These are phyloP conservation scores for Amanita phalloides DNA, from an alignment of 768 basidiomycete species.

Conservation along the genomic window DNA sequence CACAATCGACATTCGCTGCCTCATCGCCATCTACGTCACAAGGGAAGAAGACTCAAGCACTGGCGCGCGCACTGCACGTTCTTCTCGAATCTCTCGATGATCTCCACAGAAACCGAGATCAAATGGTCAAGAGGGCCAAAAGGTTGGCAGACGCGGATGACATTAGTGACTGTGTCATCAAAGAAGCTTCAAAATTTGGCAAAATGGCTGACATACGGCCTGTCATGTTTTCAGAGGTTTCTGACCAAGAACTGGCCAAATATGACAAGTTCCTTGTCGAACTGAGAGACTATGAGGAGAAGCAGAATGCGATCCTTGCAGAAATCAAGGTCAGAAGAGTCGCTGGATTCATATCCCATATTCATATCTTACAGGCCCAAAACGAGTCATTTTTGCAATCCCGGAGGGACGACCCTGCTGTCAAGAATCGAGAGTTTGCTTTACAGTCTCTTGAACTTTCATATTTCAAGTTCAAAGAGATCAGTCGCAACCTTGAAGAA, in stretches of 20 bases:
- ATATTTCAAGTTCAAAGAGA: conserved; percentile 82
- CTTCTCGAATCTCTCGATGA: conserved; percentile 77
- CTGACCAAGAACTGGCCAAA: conserved; percentile 70
- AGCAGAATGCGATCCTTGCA: conserved; percentile 56
- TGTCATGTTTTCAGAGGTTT: conserved; percentile 80
- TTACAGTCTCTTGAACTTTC: conserved; percentile 78
- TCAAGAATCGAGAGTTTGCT: conserved; percentile 74
- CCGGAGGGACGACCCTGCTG: conserved; percentile 62
- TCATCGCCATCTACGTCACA: conserved; percentile 22
- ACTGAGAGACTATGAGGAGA: conserved; percentile 37
- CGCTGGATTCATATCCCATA: background rate
- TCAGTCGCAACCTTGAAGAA: conserved; percentile 76
- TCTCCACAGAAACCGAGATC: conserved; percentile 45
- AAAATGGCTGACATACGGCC: conserved; percentile 63
- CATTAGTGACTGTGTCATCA: conserved; percentile 56
- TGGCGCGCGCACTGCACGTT: conserved; percentile 61
- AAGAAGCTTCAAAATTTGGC: conserved; percentile 55
- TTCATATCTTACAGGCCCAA: conserved; percentile 26
- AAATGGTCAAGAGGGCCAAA: conserved; percentile 55
- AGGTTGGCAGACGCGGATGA: conserved; percentile 59
- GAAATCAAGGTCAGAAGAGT: conserved; percentile 49
- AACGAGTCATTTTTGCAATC: conserved; percentile 70
- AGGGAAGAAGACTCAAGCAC: conserved; percentile 41
- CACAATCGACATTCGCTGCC: conserved; percentile 43
- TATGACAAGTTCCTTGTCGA: conserved; percentile 68